Evolutionary conservation across 2,329 filamentous ascomycete genomes (phyloP), one percentile per base, ranked within the genome.

Genomic region (Raffaelea ambrosiae): DNA sequence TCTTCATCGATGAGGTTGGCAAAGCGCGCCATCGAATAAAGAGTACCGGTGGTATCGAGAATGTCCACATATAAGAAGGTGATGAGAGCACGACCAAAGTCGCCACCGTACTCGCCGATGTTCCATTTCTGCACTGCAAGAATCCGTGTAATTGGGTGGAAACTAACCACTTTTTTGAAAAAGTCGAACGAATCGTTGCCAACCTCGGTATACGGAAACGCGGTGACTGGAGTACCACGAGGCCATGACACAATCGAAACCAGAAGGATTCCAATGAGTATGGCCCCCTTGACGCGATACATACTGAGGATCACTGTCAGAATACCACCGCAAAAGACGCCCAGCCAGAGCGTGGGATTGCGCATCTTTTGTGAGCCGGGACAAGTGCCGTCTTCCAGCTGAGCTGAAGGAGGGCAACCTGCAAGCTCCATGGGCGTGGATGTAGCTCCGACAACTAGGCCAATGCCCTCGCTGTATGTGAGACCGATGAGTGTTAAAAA

Each of bases 21-120:
- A 65, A 87, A 88, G 23, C 82, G 80, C 2, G 84, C 84, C 84
- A 88, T 88, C 16, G 83, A 84, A 66, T 88, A 88, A 38, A 88
- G 67, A 1, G 84, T 88, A 43, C 83, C 84, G 0, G 84, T 88
- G 57, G 80, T 82, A 59, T 88, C 84, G 50, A 88, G 81, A 54
- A 88, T 86, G 57, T 88, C 84, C 46, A 88, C 84, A 51, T 88
- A 88, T 4, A 88, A 73, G 60, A 88, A 88, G 2, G 84, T 88
- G 59, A 88, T 81, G 48, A 88, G 74, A 0, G 84, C 83, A 4
- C 87, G 70, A 5, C 75, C 77, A 56, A 88, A 88, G 53, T 86
- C 77, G 1, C 73, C 72, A 11, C 72, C 73, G 33, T 74, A 70
- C 5, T 66, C 64, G 3, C 71, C 71, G 5, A 88, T 66, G 43